Conservation (phyloP, 352 stramenopile species). For the Phytophthora pseudosyringae region DNA sequence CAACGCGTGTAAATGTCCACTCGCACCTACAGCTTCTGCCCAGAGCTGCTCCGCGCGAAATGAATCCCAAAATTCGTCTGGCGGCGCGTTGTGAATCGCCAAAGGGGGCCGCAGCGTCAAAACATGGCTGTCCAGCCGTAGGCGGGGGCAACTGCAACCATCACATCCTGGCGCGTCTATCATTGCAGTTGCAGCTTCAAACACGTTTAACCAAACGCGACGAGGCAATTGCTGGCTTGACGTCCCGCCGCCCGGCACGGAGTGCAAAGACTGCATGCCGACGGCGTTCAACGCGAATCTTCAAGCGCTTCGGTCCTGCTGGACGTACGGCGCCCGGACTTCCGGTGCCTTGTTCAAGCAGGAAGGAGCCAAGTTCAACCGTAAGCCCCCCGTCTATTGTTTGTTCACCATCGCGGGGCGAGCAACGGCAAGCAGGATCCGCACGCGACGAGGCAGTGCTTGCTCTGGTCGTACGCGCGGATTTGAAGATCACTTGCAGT, state of each 20-base stretch:
- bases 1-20: not conserved
- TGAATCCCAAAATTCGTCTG: not conserved
- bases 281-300: slow-evolving; percentile 18
- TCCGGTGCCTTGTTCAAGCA: slow-evolving; percentile 26
- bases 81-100: not conserved
- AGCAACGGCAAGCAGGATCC: slow-evolving; percentile 27
- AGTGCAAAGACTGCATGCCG: slow-evolving; percentile 10
- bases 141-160: slow-evolving; percentile 31
- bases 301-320: slow-evolving; percentile 26
- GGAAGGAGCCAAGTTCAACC: slow-evolving; percentile 29
- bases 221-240: slow-evolving; percentile 12
- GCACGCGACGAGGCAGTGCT: slow-evolving; percentile 36
- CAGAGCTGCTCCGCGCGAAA: not conserved
- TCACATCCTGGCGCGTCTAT: slow-evolving; percentile 35
- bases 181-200: slow-evolving; percentile 42
- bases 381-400: slow-evolving; percentile 30
- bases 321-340: slow-evolving; percentile 26
- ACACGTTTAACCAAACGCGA: slow-evolving; percentile 34
- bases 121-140: slow-evolving; percentile 12
- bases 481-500: slow-evolving; percentile 30
- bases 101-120: not conserved
- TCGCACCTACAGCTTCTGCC: not conserved
- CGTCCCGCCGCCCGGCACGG: not conserved
- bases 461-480: slow-evolving; percentile 24
- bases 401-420: slow-evolving; percentile 27